Evolutionary conservation across 1,284 basidiomycete species (phyloP).

Genomic region (Ustilago tritici): DNA sequence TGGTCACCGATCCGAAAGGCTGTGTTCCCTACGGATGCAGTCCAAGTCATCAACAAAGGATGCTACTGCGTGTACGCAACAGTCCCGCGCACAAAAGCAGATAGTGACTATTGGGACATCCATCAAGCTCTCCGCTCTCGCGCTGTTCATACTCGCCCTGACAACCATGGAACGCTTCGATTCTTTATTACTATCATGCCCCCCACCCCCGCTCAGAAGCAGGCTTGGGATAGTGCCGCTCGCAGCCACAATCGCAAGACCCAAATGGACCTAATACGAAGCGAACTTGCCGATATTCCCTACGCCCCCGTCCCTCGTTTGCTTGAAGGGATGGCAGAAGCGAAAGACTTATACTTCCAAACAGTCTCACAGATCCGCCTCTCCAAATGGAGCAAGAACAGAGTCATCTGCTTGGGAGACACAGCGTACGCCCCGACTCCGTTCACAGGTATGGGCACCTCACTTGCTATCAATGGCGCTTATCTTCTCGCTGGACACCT

Average conservation of each 20-base stretch:
- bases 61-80: constrained; percentile 35
- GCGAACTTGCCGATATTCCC: constrained; percentile 27
- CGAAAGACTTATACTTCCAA: constrained; percentile 53
- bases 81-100: constrained; percentile 24
- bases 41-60: constrained; percentile 22
- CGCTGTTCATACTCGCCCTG: constrained; percentile 32
- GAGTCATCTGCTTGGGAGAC: constrained; percentile 55
- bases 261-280: constrained; percentile 36
- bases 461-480: constrained; percentile 42
- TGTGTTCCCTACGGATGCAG: constrained; percentile 27
- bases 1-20: constrained; percentile 45
- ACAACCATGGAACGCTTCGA: constrained; percentile 42
- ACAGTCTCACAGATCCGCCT: constrained; percentile 50
- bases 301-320: constrained; percentile 34
- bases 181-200: constrained; percentile 33
- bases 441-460: constrained; percentile 54
- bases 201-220: constrained; percentile 6
- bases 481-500: constrained; percentile 55
- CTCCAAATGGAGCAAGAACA: constrained; percentile 34
- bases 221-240: constrained; percentile 23
- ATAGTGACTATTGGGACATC: constrained; percentile 36
- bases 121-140: constrained; percentile 24
- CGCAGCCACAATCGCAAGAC: constrained; percentile 14
- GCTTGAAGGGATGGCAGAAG: constrained; percentile 22
- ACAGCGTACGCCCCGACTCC: constrained; percentile 55